phyloP scores from a whole-genome alignment of 2,329 filamentous ascomycete species.

The Dryadomyces sulphureus region DNA sequence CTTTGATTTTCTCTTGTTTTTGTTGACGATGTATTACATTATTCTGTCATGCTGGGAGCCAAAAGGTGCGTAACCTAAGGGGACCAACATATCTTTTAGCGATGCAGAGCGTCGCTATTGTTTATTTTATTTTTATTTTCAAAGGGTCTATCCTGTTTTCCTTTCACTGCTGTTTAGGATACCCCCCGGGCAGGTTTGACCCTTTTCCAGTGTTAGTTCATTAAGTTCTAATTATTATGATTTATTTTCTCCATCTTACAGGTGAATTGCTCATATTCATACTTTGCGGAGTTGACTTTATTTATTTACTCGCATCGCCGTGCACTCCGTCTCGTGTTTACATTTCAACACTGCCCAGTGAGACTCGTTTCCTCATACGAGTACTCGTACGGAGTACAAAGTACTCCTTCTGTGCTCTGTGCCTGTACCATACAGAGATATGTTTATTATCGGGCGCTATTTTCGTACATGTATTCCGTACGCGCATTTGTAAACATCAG shows the following conservation, averaged over 20 bases:
- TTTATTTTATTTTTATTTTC: not conserved
- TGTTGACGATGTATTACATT: not conserved
- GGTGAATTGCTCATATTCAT: not conserved
- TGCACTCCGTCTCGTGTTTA: not conserved
- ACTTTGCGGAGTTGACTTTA: not conserved
- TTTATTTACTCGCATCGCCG: not conserved
- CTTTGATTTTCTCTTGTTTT: not conserved
- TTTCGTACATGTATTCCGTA: no score
- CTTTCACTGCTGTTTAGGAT: slow-evolving; percentile 2
- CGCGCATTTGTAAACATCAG: no score
- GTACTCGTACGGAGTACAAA: not conserved
- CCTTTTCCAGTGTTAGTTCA: not conserved
- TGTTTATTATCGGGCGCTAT: not conserved
- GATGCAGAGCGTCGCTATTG: not conserved
- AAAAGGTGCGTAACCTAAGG: not conserved
- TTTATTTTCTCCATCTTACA: not conserved
- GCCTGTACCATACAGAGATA: not conserved
- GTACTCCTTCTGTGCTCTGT: not conserved
- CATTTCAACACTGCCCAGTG: not conserved
- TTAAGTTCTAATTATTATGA: not conserved
- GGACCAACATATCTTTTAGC: not conserved
- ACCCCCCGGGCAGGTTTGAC: not conserved
- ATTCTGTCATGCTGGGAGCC: not conserved
- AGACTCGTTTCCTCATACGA: not conserved
- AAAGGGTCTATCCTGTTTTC: not conserved